Evolutionary conservation across 1,284 basidiomycete genomes (phyloP), one percentile per base, ranked within the genome.

Genomic region (Malassezia furfur): DNA sequence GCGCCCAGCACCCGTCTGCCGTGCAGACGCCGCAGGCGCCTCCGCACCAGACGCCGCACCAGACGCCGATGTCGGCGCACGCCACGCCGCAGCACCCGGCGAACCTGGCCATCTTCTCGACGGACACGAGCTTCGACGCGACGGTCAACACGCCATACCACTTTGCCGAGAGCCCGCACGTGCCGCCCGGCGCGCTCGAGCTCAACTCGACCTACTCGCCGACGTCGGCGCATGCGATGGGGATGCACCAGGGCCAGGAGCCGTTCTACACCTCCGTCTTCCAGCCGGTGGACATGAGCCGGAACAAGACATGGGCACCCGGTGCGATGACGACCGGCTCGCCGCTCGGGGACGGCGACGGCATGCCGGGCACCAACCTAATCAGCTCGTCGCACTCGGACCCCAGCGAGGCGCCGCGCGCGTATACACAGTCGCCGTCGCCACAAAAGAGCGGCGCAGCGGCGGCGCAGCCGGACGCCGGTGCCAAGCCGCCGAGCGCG

Each of bases 381-480:
- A 3, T 17, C 14, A 12, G 11, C 30, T 43, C 40, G 14, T 21
- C 40, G 22, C 30, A 21, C 40, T 43, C 40, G 40, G 40, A 43
- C 5, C 21, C 40, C 14, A 43, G 6, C 30, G 40, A 43, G 12
- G 12, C 11, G 22, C 19, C n/a, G 22, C 17, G 14, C 11, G 28
- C 44, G n/a, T 46, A 31, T 7, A 19, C 22, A 7, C 21, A 28
- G 34, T 15, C 22, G 15, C 14, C 44, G 3, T 31, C 30, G 34
- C 44, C 44, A 9, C 44, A 31, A 21, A 44, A 44, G 21, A 31
- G 25, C 25, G 15, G 25, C 22, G 44, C 5, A 36, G 60, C 62
- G 36, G 37, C 60, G 12, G 58, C 63, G 1, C 60, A 57, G 2
- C 59, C 63, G 17, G 32, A 28, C 14, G 1, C 12, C 43, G 11